Conservation (phyloP, 2,329 filamentous ascomycete species). For the Immersiporthe knoxdaviesiana region DNA sequence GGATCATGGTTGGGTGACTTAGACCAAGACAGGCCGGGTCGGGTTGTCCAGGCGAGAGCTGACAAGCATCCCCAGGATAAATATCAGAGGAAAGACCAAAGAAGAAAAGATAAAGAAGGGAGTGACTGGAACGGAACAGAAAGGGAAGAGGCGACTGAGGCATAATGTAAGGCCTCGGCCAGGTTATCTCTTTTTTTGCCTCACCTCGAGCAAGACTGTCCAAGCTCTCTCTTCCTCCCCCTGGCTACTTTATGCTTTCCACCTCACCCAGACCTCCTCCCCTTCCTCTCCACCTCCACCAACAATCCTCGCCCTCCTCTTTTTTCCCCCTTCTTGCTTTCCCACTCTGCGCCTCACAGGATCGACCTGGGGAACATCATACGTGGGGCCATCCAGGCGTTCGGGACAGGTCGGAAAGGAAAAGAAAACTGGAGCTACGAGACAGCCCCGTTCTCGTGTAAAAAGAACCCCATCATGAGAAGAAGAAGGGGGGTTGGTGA, state of each 20-base stretch:
- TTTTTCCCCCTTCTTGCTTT: background rate
- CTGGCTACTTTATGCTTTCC: background rate
- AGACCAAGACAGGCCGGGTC: slow-evolving; percentile 1
- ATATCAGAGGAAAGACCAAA: background rate
- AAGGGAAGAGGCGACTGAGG: background rate
- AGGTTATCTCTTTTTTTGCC: background rate
- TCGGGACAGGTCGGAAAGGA: slow-evolving; percentile 17
- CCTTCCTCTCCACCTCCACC: background rate
- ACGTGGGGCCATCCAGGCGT: slow-evolving; percentile 8
- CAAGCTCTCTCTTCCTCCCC: background rate
- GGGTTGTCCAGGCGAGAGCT: background rate
- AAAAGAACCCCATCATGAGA: background rate
- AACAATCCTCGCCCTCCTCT: background rate
- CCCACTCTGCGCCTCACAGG: background rate
- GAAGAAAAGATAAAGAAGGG: background rate
- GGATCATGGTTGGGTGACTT: background rate
- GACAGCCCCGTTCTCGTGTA: background rate
- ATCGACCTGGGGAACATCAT: slow-evolving; percentile 6
- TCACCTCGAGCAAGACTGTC: background rate
- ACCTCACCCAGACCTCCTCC: background rate
- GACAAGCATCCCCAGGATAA: background rate
- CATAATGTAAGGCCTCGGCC: background rate
- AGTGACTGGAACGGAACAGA: background rate
- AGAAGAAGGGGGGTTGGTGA: background rate
- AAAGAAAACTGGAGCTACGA: slow-evolving; percentile 5